Evolutionary conservation across 208 protist genomes (phyloP).

Genomic region (Crithidia expoeki): DNA sequence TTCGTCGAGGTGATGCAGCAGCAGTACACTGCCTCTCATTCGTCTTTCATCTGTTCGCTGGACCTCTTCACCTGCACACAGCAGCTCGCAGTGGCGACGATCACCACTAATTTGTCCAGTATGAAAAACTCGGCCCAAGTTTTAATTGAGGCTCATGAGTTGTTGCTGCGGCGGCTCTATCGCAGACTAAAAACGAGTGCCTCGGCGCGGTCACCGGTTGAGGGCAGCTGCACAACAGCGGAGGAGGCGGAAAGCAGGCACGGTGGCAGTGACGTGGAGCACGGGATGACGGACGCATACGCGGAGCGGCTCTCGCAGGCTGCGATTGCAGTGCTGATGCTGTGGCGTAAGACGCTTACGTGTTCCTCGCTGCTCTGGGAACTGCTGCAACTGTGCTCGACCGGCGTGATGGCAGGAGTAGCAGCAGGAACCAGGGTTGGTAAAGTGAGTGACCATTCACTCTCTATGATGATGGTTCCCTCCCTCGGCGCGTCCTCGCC

Average conservation of each 20-base stretch:
- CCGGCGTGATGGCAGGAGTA: background rate
- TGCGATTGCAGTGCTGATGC: conserved; percentile 23
- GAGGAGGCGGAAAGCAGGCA: no score
- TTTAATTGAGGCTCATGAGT: conserved; percentile 32
- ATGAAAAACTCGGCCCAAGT: conserved; percentile 26
- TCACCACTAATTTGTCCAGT: conserved; percentile 21
- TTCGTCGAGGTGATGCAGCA: conserved; percentile 29
- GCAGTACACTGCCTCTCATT: conserved; percentile 15
- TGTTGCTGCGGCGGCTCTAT: conserved; percentile 27
- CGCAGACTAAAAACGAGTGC: conserved; percentile 1
- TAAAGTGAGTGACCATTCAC: no score
- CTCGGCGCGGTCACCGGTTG: conserved; percentile 4
- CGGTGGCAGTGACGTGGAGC: background rate
- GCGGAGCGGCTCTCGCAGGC: conserved; percentile 31
- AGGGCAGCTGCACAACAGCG: background rate
- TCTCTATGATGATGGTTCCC: background rate
- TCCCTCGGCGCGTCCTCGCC: background rate
- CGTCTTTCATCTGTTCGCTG: conserved; percentile 21
- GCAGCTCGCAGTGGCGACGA: conserved; percentile 28
- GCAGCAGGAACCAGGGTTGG: no score
- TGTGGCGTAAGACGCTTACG: conserved; percentile 41
- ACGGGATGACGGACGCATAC: conserved; percentile 3
- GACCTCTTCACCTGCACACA: conserved; percentile 35
- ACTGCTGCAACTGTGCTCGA: conserved; percentile 26
- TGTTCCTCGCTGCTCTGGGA: conserved; percentile 26